Percentiles rank a stretch among this genome's conserved stretches.
Evolutionary conservation across 139 green algal genomes (phyloP).

Genomic region (Chlorella sp.): DNA sequence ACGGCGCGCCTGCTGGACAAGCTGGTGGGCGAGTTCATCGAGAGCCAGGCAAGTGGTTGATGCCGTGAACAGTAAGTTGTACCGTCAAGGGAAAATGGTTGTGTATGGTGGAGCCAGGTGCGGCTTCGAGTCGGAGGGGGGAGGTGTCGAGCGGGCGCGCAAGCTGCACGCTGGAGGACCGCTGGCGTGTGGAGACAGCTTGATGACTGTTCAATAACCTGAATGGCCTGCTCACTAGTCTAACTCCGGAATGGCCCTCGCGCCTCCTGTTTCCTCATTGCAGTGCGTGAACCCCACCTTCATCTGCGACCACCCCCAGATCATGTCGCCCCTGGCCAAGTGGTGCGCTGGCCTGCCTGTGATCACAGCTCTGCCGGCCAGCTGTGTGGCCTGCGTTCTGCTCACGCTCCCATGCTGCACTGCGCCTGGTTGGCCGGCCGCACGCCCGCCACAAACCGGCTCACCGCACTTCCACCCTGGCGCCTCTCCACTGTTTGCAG

Average conservation of each 20-base stretch:
- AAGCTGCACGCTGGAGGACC: too few species aligned
- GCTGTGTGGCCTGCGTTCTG: background rate
- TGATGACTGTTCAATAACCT: too few species aligned
- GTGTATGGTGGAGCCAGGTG: too few species aligned
- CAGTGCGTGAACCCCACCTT: constrained; percentile 94
- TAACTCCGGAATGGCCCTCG: too few species aligned
- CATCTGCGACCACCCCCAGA: constrained; percentile 99
- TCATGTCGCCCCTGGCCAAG: constrained; percentile 99
- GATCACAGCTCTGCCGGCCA: too few species aligned
- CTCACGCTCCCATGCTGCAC: background rate
- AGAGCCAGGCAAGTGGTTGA: constrained; percentile 66
- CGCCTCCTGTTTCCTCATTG: background rate
- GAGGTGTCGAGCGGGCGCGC: too few species aligned
- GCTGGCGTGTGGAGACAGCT: too few species aligned
- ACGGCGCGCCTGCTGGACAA: constrained; percentile 97
- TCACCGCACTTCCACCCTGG: background rate
- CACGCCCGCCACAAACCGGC: too few species aligned
- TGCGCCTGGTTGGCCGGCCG: too few species aligned
- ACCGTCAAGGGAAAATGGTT: too few species aligned
- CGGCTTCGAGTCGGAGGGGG: too few species aligned
- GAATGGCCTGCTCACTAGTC: too few species aligned
- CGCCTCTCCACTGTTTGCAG: constrained; percentile 41
- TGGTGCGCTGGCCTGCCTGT: constrained; percentile 61
- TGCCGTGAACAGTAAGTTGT: background rate
- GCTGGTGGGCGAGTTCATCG: constrained; percentile 98